phyloP scores from a whole-genome alignment of 202 grass and related monocot genomes.

The Carex arenaria region DNA sequence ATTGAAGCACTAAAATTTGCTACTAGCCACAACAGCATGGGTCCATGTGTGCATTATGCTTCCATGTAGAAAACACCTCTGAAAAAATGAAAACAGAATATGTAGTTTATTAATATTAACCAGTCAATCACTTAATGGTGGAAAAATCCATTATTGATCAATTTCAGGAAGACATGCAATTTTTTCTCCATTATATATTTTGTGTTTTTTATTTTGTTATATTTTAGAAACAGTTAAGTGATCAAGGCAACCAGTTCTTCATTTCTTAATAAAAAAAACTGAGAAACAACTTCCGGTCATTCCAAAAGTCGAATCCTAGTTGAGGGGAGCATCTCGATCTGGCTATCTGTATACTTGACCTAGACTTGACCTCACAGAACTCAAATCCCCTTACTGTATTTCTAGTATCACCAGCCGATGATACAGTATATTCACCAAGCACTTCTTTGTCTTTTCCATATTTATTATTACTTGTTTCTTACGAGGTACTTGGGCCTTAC shows the following conservation, averaged over 20 bases:
- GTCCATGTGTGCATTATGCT: neutral
- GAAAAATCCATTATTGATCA: neutral
- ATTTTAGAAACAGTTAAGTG: neutral
- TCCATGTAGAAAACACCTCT: neutral
- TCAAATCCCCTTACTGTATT: neutral
- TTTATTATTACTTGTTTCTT: neutral
- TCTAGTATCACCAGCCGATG: neutral
- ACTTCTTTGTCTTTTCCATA: neutral
- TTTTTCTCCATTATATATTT: neutral
- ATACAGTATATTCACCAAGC: neutral
- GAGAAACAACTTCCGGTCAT: neutral
- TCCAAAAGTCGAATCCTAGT: neutral
- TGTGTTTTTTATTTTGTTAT: neutral
- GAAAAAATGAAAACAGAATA: neutral
- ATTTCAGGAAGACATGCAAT: neutral
- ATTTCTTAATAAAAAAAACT: neutral
- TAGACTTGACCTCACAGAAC: neutral
- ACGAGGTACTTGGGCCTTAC: neutral
- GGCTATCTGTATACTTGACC: neutral
- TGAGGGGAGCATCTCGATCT: neutral
- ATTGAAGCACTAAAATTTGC: neutral
- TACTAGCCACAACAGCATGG: neutral
- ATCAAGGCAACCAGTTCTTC: neutral
- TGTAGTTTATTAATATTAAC: neutral
- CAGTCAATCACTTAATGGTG: neutral